phyloP scores from a whole-genome alignment of 768 basidiomycete species.

The Rubroboletus pulcherrimus region DNA sequence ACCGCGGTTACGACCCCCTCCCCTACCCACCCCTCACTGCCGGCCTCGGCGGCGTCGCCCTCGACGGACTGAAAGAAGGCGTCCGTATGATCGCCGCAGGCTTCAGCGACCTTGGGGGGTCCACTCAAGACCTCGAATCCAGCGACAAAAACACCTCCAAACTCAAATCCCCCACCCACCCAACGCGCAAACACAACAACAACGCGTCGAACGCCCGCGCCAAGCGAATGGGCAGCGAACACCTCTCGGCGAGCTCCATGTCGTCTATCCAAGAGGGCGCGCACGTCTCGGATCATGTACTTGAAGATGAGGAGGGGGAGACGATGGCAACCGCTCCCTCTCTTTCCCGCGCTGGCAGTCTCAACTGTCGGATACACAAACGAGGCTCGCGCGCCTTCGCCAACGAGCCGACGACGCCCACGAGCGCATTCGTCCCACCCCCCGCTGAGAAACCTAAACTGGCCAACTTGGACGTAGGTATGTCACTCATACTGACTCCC shows the following conservation, averaged over 20 bases:
- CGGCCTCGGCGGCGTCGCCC: constrained; percentile 20
- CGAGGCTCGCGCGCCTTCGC: constrained; percentile 1
- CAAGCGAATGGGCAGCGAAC: constrained; percentile 27
- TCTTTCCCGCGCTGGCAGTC: constrained; percentile 16
- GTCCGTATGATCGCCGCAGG: constrained; percentile 57
- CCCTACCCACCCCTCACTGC: not conserved
- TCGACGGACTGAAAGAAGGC: constrained; percentile 64
- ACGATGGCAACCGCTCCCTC: constrained; percentile 1
- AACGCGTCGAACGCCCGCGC: constrained; percentile 20
- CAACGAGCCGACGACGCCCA: not conserved
- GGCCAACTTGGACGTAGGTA: constrained; percentile 8
- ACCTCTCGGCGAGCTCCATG: constrained; percentile 43
- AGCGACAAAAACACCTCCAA: not conserved
- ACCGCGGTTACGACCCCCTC: constrained; percentile 39
- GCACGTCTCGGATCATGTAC: not conserved
- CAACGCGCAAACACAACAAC: constrained; percentile 15
- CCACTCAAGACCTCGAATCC: constrained; percentile 14
- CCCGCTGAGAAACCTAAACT: not conserved
- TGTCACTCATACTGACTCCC: constrained; percentile 8
- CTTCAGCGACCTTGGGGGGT: constrained; percentile 30
- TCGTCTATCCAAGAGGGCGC: constrained; percentile 39
- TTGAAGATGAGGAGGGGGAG: not conserved
- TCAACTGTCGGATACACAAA: constrained; percentile 13
- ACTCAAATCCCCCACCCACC: not conserved
- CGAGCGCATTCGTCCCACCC: not conserved